Evolutionary conservation across 306 rosid species (phyloP).

Genomic region (Fragaria nilgerrensis): DNA sequence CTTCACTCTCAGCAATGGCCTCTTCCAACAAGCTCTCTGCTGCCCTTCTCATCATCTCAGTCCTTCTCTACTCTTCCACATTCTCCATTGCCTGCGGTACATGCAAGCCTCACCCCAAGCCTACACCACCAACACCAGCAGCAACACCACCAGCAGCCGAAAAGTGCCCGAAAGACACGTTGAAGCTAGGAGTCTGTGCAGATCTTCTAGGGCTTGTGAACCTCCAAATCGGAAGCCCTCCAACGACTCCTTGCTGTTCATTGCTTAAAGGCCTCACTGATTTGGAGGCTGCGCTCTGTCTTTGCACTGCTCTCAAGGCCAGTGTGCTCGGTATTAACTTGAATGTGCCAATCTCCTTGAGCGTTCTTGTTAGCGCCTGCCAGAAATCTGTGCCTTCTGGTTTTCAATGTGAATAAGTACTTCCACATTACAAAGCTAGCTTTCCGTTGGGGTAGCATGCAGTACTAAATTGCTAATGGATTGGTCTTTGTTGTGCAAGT

Average conservation of each 20-base stretch:
- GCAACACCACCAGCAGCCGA: not conserved
- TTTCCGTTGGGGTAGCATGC: not conserved
- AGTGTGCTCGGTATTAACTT: slow-evolving; percentile 72
- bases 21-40: slow-evolving; percentile 42
- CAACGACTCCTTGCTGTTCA: slow-evolving; percentile 57
- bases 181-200: slow-evolving; percentile 67
- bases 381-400: slow-evolving; percentile 66
- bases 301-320: slow-evolving; percentile 76
- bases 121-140: not conserved
- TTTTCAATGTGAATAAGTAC: slow-evolving; percentile 45
- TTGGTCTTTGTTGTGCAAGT: not conserved
- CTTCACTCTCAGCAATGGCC: slow-evolving; percentile 19
- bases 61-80: slow-evolving; percentile 43
- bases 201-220: slow-evolving; percentile 53
- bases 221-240: slow-evolving; percentile 46
- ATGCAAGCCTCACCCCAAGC: slow-evolving; percentile 24
- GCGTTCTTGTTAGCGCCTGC: slow-evolving; percentile 69
- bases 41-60: slow-evolving; percentile 42
- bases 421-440: not conserved
- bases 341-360: slow-evolving; percentile 55
- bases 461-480: not conserved
- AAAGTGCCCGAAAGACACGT: slow-evolving; percentile 31
- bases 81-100: slow-evolving; percentile 32
- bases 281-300: slow-evolving; percentile 69
- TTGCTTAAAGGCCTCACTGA: slow-evolving; percentile 59